These are phyloP conservation scores for Alternaria atra DNA, from an alignment of 2,329 filamentous ascomycete genomes.

Conservation along the genomic window DNA sequence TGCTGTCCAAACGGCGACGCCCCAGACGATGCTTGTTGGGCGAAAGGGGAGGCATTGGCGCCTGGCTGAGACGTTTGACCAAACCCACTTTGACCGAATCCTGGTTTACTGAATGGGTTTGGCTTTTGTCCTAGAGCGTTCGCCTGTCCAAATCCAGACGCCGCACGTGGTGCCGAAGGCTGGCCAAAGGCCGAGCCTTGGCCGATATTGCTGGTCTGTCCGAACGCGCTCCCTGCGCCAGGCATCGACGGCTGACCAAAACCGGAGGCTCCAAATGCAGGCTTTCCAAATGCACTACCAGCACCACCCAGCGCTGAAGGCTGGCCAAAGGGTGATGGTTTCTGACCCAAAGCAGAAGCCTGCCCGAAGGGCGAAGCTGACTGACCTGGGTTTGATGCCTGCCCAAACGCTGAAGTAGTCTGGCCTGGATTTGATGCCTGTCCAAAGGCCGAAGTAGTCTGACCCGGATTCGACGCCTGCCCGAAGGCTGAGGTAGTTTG, in stretches of 20 bases:
- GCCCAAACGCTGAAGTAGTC: conserved; percentile 48
- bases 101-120: conserved; percentile 55
- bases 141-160: conserved; percentile 46
- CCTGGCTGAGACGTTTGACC: conserved; percentile 55
- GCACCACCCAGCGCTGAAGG: conserved; percentile 37
- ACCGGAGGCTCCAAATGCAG: conserved; percentile 34
- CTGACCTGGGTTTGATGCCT: conserved; percentile 40
- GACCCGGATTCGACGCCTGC: conserved; percentile 4
- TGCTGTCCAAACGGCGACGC: conserved; percentile 41
- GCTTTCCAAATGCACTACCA: conserved; percentile 52
- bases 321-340: conserved; percentile 44
- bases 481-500: conserved; percentile 19
- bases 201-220: conserved; percentile 25
- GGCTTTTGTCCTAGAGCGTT: conserved; percentile 35
- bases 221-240: conserved; percentile 33
- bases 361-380: conserved; percentile 51
- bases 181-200: conserved; percentile 47
- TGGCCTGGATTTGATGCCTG: conserved; percentile 42
- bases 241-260: conserved; percentile 55
- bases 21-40: conserved; percentile 42
- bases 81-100: conserved; percentile 51
- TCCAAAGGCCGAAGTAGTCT: conserved; percentile 50
- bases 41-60: conserved; percentile 42
- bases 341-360: conserved; percentile 39
- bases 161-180: conserved; percentile 38